These are phyloP conservation scores for Pythium graminicola DNA, from an alignment of 352 stramenopile species.

Conservation along the genomic window DNA sequence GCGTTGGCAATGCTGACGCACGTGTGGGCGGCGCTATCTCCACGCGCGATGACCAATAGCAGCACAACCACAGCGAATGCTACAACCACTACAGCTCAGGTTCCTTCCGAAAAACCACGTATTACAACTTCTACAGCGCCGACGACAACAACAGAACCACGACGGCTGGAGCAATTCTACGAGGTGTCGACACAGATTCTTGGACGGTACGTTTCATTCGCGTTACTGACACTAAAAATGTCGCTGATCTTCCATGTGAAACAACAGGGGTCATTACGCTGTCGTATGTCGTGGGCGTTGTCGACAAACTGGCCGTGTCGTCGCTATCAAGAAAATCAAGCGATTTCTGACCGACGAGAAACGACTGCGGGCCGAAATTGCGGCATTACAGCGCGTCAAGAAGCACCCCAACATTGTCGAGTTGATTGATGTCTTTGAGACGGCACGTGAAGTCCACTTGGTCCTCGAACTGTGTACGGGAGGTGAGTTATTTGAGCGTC, in stretches of 20 bases:
- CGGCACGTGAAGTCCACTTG: conserved; percentile 61
- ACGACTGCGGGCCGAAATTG: conserved; percentile 55
- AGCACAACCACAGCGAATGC: background rate
- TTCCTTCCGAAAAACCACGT: too few species aligned
- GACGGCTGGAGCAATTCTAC: conserved; percentile 51
- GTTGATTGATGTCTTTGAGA: conserved; percentile 78
- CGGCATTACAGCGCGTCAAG: conserved; percentile 46
- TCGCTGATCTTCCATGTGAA: too few species aligned
- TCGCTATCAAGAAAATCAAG: conserved; percentile 84
- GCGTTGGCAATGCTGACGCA: conserved; percentile 19
- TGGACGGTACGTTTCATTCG: conserved; percentile 36
- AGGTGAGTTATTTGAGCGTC: conserved; percentile 73
- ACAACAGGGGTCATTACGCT: conserved; percentile 62
- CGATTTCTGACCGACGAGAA: conserved; percentile 69
- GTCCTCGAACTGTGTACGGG: conserved; percentile 79
- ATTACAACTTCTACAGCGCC: background rate
- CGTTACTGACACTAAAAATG: too few species aligned
- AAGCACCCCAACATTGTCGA: conserved; percentile 74
- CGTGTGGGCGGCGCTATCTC: conserved; percentile 22
- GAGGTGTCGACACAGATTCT: conserved; percentile 43
- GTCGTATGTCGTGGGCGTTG: conserved; percentile 55
- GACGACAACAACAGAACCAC: conserved; percentile 5
- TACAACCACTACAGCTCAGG: background rate
- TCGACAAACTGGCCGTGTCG: conserved; percentile 35
- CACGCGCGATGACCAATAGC: conserved; percentile 1